Percentiles rank a stretch among this genome's conserved stretches.
phyloP scores from a whole-genome alignment of 1,284 basidiomycete species.

The Moesziomyces sp. region DNA sequence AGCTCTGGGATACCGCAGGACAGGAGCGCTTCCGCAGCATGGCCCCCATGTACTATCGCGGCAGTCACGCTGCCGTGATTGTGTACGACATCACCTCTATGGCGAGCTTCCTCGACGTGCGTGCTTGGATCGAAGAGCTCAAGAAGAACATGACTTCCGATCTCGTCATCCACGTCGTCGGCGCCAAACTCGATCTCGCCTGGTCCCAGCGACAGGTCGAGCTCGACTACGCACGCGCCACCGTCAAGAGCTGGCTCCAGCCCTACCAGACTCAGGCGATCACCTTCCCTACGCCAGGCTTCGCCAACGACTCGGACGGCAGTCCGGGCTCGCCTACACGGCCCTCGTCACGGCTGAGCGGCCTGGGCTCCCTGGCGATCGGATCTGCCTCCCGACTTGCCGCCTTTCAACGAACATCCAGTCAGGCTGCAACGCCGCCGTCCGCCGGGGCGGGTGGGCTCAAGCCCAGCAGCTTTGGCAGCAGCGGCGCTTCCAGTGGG shows the following conservation, averaged over 20 bases:
- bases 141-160: slow-evolving; percentile 79
- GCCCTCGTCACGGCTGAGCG: slow-evolving; percentile 81
- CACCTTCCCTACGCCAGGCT: neutral
- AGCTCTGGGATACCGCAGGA: slow-evolving; percentile 94
- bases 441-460: neutral
- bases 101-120: slow-evolving; percentile 87
- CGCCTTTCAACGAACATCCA: slow-evolving; percentile 16
- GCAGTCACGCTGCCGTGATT: slow-evolving; percentile 93
- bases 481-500: slow-evolving; percentile 21
- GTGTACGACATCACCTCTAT: slow-evolving; percentile 97
- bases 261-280: slow-evolving; percentile 7
- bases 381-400: slow-evolving; percentile 31
- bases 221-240: slow-evolving; percentile 77
- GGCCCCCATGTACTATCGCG: slow-evolving; percentile 99
- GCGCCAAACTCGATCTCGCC: slow-evolving; percentile 83
- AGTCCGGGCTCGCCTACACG: slow-evolving; percentile 72
- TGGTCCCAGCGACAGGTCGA: slow-evolving; percentile 71
- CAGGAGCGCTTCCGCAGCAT: slow-evolving; percentile 92
- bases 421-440: neutral
- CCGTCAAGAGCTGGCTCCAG: slow-evolving; percentile 70
- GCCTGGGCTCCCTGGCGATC: slow-evolving; percentile 69
- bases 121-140: slow-evolving; percentile 89
- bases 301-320: slow-evolving; percentile 4
- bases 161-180: slow-evolving; percentile 90
- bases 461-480: slow-evolving; percentile 30